Percentiles rank a stretch among this genome's conserved stretches.
These are phyloP conservation scores for Lasiosphaeria ovina DNA, from an alignment of 495 filamentous ascomycete genomes.

Conservation along the genomic window DNA sequence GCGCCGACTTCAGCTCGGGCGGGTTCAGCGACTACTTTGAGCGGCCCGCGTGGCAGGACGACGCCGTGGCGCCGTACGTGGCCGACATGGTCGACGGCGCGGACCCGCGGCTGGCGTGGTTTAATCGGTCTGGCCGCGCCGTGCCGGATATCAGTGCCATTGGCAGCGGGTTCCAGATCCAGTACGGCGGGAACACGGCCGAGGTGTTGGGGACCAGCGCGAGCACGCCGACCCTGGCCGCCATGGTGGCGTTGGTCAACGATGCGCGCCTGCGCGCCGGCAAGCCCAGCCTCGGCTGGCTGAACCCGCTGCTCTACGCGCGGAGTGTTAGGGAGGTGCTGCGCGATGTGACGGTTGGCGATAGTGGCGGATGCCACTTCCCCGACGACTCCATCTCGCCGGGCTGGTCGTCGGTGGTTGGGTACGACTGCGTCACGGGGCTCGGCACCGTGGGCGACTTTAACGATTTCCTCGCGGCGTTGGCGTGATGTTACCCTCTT, in stretches of 20 bases:
- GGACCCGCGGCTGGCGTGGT: slow-evolving; percentile 39
- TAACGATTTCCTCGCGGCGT: slow-evolving; percentile 26
- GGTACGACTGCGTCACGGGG: slow-evolving; percentile 41
- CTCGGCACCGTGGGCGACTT: slow-evolving; percentile 40
- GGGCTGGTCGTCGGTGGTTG: slow-evolving; percentile 36
- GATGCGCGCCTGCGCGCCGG: slow-evolving; percentile 39
- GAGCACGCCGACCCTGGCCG: slow-evolving; percentile 41
- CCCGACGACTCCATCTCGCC: slow-evolving; percentile 15
- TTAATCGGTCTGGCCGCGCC: slow-evolving; percentile 61
- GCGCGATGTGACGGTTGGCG: slow-evolving; percentile 33
- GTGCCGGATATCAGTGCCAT: slow-evolving; percentile 65
- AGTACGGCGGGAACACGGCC: slow-evolving; percentile 27
- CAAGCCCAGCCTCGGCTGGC: slow-evolving; percentile 40
- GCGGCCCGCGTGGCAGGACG: slow-evolving; percentile 63
- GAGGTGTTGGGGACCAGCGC: slow-evolving; percentile 44
- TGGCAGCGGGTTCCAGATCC: slow-evolving; percentile 38
- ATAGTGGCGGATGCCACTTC: slow-evolving; percentile 36
- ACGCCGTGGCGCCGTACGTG: slow-evolving; percentile 56
- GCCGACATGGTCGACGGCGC: slow-evolving; percentile 43
- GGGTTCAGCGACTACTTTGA: slow-evolving; percentile 72
- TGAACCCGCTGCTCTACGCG: slow-evolving; percentile 39
- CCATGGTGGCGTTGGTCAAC: slow-evolving; percentile 39
- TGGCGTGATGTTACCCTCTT: slow-evolving; percentile 14
- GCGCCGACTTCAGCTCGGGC: slow-evolving; percentile 58
- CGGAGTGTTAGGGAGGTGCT: slow-evolving; percentile 25